Evolutionary conservation across 2,329 filamentous ascomycete species (phyloP).

Genomic region (Aspergillus tanneri): DNA sequence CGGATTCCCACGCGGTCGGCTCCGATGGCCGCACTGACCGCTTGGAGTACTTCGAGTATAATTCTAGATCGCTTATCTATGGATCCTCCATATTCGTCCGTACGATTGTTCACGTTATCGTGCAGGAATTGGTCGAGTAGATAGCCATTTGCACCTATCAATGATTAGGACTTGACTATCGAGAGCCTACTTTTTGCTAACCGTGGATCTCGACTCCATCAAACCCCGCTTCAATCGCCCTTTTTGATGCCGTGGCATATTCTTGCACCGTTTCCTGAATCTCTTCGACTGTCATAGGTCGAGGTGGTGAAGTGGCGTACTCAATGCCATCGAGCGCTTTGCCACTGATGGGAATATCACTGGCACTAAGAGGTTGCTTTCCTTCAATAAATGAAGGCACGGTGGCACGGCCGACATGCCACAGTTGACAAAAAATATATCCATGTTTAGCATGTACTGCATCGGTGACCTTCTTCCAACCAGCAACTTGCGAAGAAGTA

Average conservation of each 20-base stretch:
- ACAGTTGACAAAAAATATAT: slow-evolving; percentile 36
- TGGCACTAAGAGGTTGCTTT: slow-evolving; percentile 24
- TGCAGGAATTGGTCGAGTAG: slow-evolving; percentile 66
- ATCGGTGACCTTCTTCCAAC: slow-evolving; percentile 35
- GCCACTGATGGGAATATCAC: slow-evolving; percentile 38
- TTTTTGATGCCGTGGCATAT: slow-evolving; percentile 44
- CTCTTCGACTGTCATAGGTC: slow-evolving; percentile 38
- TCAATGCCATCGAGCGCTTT: slow-evolving; percentile 39
- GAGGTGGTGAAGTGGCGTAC: slow-evolving; percentile 32
- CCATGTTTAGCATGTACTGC: slow-evolving; percentile 34
- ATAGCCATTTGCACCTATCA: slow-evolving; percentile 66
- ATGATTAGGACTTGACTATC: slow-evolving; percentile 30
- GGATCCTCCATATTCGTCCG: slow-evolving; percentile 49
- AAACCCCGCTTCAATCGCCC: slow-evolving; percentile 50
- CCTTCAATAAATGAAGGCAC: slow-evolving; percentile 41
- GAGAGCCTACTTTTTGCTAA: slow-evolving; percentile 5
- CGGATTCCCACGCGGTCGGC: slow-evolving; percentile 56
- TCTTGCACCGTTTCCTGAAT: slow-evolving; percentile 41
- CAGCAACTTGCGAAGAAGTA: slow-evolving; percentile 29
- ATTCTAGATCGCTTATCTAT: slow-evolving; percentile 54
- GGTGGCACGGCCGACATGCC: slow-evolving; percentile 40
- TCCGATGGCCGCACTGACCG: slow-evolving; percentile 47
- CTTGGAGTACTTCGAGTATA: slow-evolving; percentile 54
- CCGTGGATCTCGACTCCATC: slow-evolving; percentile 51
- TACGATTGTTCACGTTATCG: slow-evolving; percentile 55